A percentile compares a stretch with the other conserved stretches of the same genome.
phyloP scores from a whole-genome alignment of 83 land plant species.

The Picea abies region DNA sequence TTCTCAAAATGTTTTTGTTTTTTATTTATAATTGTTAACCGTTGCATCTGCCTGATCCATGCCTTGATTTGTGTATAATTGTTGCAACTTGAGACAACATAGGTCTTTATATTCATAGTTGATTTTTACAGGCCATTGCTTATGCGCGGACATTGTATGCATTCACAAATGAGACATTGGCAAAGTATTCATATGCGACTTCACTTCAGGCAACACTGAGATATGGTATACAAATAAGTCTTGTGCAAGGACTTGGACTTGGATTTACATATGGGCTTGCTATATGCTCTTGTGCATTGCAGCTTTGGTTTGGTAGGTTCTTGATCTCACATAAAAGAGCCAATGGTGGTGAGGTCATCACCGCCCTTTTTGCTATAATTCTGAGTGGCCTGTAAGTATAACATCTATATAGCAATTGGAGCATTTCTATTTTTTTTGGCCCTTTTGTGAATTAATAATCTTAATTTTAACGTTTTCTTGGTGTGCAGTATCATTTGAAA shows the following conservation, averaged over 20 bases:
- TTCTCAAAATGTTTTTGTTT: neutral
- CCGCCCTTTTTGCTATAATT: constrained; percentile 90
- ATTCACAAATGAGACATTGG: constrained; percentile 48
- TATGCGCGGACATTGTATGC: constrained; percentile 48
- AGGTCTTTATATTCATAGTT: neutral
- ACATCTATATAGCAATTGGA: neutral
- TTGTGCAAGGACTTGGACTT: constrained; percentile 51
- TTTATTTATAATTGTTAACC: constrained; percentile 5
- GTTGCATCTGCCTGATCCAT: neutral
- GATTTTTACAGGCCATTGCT: constrained; percentile 55
- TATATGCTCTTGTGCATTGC: constrained; percentile 50
- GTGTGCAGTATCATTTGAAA: neutral
- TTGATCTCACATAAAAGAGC: constrained; percentile 60
- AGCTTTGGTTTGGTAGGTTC: constrained; percentile 6
- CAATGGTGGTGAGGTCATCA: constrained; percentile 85
- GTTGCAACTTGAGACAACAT: neutral
- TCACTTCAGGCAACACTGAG: constrained; percentile 45
- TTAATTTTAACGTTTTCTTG: neutral
- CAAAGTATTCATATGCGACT: constrained; percentile 47
- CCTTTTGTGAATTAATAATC: neutral
- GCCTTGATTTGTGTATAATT: neutral
- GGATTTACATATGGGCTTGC: constrained; percentile 57
- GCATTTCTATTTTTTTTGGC: neutral
- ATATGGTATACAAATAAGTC: constrained; percentile 51
- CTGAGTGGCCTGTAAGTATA: constrained; percentile 96